Base-by-base conservation (phyloP, 2,329 filamentous ascomycete species). In the Curvularia sp. region DNA sequence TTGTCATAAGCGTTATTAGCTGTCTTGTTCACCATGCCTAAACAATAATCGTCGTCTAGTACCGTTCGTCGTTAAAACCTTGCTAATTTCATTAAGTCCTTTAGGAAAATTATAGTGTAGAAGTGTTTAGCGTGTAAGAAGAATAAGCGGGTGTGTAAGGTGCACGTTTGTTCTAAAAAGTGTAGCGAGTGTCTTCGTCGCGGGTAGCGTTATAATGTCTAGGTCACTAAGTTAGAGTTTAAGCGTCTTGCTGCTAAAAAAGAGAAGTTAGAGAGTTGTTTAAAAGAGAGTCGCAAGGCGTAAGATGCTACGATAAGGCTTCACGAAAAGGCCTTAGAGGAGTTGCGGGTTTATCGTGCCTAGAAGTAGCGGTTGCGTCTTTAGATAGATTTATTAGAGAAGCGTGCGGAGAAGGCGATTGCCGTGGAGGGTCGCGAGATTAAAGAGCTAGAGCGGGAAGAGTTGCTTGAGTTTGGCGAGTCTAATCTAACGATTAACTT, bases 101-200 rank as follows among this genome's bases (percentile, higher is more conserved):
- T 48, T 48, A 34, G 28, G n/a, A 32, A 48, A 28, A 19, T 32
- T 48, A 48, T 48, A 48, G 45, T 48, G 9, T 30, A 48, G 12
- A 48, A 48, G 27, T 48, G 12, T 48, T 28, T 5, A 3, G 6
- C 13, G 18, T 48, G n/a, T n/a, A n/a, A n/a, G n/a, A n/a, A n/a
- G n/a, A n/a, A n/a, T n/a, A n/a, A n/a, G n/a, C n/a, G n/a, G 23
- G 30, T 34, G 15, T 34, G 15, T 12, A 34, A 34, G 15, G 30
- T 34, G 5, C 15, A 34, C 15, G 15, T 49, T 38, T 49, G 23
- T 25, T 49, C n/a, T 21, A n/a, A 13, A 25, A 23, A 49, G 8
- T 49, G 7, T 38, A 49, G 47, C 38, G 38, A 49, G 25, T 49
- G 25, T 49, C 30, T 49, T 36, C 10, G n/a, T 23, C 21, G 21